A percentile compares a stretch with the other conserved stretches of the same genome.
Evolutionary conservation across 106 monocot genomes (phyloP).

Genomic region (Platanthera guangdongensis): DNA sequence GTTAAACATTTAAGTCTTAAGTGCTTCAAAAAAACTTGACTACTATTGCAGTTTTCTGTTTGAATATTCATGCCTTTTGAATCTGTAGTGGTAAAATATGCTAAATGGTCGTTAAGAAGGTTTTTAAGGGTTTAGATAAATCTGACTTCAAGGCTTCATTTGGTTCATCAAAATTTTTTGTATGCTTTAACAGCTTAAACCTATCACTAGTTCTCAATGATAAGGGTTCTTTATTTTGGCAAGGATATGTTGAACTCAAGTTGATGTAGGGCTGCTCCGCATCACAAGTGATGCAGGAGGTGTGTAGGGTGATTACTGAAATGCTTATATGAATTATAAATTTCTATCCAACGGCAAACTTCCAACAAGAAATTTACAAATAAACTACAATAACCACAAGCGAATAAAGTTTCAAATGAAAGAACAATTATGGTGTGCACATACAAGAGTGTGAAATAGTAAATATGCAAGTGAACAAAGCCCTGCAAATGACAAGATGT

Average conservation of each 20-base stretch:
- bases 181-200: background rate
- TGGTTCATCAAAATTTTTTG: background rate
- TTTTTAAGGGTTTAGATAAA: background rate
- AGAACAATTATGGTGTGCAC: no score
- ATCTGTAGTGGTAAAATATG: background rate
- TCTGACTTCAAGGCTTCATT: background rate
- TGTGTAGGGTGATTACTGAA: no score
- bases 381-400: no score
- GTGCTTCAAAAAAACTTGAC: background rate
- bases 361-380: no score
- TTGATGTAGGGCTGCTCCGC: no score
- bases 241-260: background rate
- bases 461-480: no score
- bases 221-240: background rate
- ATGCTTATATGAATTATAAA: no score
- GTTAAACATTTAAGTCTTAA: background rate
- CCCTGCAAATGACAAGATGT: no score
- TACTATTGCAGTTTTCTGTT: background rate
- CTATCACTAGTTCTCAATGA: background rate
- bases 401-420: no score
- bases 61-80: background rate
- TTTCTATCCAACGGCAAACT: no score
- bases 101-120: background rate
- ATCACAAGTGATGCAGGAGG: background rate
- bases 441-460: no score